Base-by-base conservation (phyloP, 768 basidiomycete species). In the Suillus bovinus region DNA sequence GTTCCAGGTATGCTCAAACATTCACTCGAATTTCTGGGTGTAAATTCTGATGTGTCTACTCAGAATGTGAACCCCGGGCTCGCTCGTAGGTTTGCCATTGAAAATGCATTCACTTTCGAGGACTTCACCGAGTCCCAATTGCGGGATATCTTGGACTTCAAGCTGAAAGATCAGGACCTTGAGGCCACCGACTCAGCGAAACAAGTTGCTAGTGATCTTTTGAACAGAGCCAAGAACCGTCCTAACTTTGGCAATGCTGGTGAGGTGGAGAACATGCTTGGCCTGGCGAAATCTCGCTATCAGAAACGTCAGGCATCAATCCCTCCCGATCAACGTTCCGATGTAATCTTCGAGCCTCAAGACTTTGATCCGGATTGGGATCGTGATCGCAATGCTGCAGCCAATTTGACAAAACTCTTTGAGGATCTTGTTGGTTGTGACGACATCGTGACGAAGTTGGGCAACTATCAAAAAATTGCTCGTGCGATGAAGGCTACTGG, bases 41-140 rank as follows among this genome's bases (percentile, higher is more conserved):
- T 13, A 61, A 27, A 50, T 20, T 61, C 57, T 60, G 14, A 55
- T 17, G 5, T 39, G 6, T 53, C 41, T 39, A 3, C 36, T 38
- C 58, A 90, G 88, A 86, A 89, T 56, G 88, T 89, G 34, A 90
- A 90, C 66, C 84, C 87, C 0, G 89, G 88, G 16, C 73, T 90
- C 10, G 72, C 82, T 3, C 82, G 89, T 29, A 85, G 89, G 0
- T 90, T 90, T 69, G 81, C 81, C 13, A 86, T 89, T 33, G 89
- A 89, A 60, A 79, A 87, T 50, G 85, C 88, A 0, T 90, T 89
- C 77, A 72, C 76, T n/a, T 90, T 89, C 63, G 82, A 87, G 34
- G 86, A 90, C 69, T 90, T 86, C 68, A 80, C 73, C 8, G 80
- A 85, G 60, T 44, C 74, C 0, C 83, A 89, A 64, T 74, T 90